A percentile compares a stretch with the other conserved stretches of the same genome.
Evolutionary conservation across 2,329 filamentous ascomycete species (phyloP).

Genomic region (Sporothrix brasiliensis): DNA sequence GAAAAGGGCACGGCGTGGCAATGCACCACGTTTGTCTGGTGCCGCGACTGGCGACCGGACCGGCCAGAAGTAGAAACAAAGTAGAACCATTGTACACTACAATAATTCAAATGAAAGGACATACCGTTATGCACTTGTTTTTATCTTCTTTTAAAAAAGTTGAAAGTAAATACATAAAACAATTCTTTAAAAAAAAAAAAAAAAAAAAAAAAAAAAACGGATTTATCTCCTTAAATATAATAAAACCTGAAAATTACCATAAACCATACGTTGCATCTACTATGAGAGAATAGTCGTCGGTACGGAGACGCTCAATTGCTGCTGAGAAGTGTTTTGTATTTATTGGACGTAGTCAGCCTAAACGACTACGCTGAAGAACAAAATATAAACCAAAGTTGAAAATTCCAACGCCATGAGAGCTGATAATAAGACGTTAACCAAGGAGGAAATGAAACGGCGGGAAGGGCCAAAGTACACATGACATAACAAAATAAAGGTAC

Average conservation of each 20-base stretch:
- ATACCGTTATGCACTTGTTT: no score
- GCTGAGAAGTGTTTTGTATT: neutral
- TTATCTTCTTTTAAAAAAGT: no score
- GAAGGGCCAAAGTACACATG: neutral
- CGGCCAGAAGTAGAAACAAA: conserved; percentile 33
- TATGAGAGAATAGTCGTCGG: no score
- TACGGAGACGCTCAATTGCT: no score
- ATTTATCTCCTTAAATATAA: no score
- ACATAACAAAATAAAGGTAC: neutral
- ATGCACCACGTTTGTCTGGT: conserved; percentile 81
- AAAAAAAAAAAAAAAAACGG: no score
- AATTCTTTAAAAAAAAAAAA: no score
- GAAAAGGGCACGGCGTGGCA: conserved; percentile 85
- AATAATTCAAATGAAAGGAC: no score
- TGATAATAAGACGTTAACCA: conserved; percentile 19
- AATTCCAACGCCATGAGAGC: conserved; percentile 21
- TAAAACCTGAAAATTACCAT: no score
- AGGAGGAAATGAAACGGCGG: neutral
- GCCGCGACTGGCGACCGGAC: conserved; percentile 57
- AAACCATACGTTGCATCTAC: no score
- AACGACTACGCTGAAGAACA: neutral
- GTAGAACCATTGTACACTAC: neutral
- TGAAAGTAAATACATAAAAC: no score
- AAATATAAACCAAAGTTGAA: neutral
- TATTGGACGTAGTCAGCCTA: neutral